Conservation (phyloP, 345 rosid genomes). For the Hibiscus mutabilis region DNA sequence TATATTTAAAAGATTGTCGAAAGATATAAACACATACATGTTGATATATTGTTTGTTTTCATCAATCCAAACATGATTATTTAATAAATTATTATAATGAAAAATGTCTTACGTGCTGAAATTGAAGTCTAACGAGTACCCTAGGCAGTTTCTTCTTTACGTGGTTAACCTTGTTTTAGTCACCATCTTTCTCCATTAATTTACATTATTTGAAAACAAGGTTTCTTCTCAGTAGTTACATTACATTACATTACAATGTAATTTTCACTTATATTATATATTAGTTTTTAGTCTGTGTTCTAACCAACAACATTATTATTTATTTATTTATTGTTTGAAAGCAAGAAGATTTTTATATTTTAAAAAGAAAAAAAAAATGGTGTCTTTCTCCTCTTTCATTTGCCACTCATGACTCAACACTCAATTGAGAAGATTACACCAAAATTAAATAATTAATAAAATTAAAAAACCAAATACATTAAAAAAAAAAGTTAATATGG, state of each 20-base stretch:
- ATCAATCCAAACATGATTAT: not conserved
- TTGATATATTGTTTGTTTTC: not conserved
- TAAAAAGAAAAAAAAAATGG: not conserved
- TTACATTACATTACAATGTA: not conserved
- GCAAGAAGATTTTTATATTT: not conserved
- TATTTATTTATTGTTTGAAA: not conserved
- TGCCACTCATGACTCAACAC: not conserved
- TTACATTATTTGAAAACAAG: not conserved
- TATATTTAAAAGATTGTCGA: too few relatives aligned
- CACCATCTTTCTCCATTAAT: not conserved
- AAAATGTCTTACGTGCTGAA: not conserved
- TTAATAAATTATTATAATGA: not conserved
- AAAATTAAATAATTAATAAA: not conserved
- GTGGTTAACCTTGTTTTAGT: constrained; percentile 1
- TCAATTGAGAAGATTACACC: not conserved
- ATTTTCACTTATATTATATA: not conserved
- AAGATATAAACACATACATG: too few relatives aligned
- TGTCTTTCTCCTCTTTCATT: not conserved
- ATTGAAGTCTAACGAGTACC: not conserved
- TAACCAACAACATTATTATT: not conserved
- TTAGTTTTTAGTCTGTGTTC: not conserved
- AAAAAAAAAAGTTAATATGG: not conserved
- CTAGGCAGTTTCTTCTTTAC: not conserved
- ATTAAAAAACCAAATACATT: too few relatives aligned
- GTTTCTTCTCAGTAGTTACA: not conserved